Base-by-base conservation (phyloP, 1,139 yeast genomes). In the Lodderomyces parapsilosis region DNA sequence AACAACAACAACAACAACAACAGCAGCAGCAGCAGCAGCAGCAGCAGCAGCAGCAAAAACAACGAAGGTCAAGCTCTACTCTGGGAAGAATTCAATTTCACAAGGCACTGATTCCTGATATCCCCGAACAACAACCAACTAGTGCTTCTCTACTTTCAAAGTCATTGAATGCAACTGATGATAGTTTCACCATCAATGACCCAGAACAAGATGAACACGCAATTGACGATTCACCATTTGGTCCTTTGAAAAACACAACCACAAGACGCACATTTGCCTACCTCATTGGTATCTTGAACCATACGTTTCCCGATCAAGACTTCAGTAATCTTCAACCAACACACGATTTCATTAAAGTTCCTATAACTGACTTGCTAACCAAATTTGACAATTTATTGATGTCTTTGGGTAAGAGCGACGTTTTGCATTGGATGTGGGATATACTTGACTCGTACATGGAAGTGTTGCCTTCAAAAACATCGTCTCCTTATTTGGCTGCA, bases 301-400 rank as follows among this genome's bases (percentile, higher is more conserved):
- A 95, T 9, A 84, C 95, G 1, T 93, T 88, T 59, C 98, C 99
- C 0, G 99, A 93, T 60, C 96, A 93, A 58, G 99, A 93, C 59
- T 93, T 91, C 56, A 80, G 95, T 11, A 78, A 83, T 28, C 76
- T 93, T 47, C 91, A 89, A 58, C 99, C 99, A 1, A 80, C 84
- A 15, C 90, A 89, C 51, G 96, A 93, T 41, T 73, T 73, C 45
- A 74, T 67, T 48, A 56, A 65, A 45, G 54, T 62, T 8, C 54
- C 81, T 67, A 66, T 81, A 42, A 15, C 33, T 8, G 77, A 78
- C 30, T 78, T 91, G 44, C 78, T 88, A 39, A 78, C 84, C 41
- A 80, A 83, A 42, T 85, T 93, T 56, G 90, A 90, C 60, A 88
- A 89, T 55, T 73, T 91, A 6, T 74, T 93, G 56, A 75, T 85